phyloP scores from a whole-genome alignment of 192 early-diverging fungal genomes.

The Podila epicladia region DNA sequence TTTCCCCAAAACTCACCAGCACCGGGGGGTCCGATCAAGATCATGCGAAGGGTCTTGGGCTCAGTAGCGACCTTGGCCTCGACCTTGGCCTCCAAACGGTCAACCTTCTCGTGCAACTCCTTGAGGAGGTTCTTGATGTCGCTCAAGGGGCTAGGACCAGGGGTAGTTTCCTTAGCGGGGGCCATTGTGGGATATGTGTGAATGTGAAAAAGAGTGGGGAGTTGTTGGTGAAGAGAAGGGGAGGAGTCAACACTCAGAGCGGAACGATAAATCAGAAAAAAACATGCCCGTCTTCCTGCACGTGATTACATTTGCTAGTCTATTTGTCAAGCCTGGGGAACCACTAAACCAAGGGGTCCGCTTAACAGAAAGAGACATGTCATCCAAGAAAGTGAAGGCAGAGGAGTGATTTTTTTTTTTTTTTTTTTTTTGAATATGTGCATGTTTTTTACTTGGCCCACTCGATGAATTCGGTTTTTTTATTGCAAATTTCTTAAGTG shows the following conservation, averaged over 20 bases:
- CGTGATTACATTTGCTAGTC: too few relatives aligned
- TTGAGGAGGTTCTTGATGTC: conserved; percentile 53
- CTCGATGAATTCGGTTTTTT: neutral
- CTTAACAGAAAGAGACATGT: too few relatives aligned
- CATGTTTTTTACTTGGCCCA: too few relatives aligned
- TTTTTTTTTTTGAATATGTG: too few relatives aligned
- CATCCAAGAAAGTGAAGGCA: too few relatives aligned
- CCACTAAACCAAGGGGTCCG: too few relatives aligned
- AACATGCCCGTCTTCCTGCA: too few relatives aligned
- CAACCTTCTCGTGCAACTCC: conserved; percentile 50
- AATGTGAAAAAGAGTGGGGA: conserved; percentile 10
- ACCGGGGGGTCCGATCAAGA: conserved; percentile 94
- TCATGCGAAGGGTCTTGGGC: conserved; percentile 68
- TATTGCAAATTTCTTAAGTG: neutral
- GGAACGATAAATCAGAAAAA: too few relatives aligned
- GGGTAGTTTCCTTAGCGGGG: conserved; percentile 37
- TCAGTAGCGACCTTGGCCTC: conserved; percentile 20
- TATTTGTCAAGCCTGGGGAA: too few relatives aligned
- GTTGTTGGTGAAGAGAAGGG: neutral
- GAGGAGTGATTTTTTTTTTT: too few relatives aligned
- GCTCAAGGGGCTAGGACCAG: conserved; percentile 39
- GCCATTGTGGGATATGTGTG: conserved; percentile 21
- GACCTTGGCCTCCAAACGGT: conserved; percentile 39
- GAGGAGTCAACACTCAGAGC: neutral
- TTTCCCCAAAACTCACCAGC: conserved; percentile 67